Evolutionary conservation across 345 rosid species (phyloP), one percentile per base, ranked within the genome.

Genomic region (Aurinia saxatilis): DNA sequence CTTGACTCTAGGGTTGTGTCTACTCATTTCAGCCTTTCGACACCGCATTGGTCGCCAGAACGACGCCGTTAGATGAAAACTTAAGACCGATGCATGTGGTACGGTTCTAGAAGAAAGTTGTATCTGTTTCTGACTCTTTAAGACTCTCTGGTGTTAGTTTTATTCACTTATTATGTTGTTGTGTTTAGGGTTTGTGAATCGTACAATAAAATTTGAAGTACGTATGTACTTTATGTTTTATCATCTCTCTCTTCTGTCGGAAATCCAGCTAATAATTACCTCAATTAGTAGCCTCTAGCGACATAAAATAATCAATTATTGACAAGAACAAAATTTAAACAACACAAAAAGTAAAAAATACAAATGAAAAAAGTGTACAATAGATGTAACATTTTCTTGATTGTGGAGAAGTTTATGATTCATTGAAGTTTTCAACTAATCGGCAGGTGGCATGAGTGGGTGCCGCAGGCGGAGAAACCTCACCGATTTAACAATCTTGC

Each of bases 1-100:
- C 84, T 92, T 8, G 82, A 89, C 57, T 77, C 86, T 5, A 74
- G 91, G 65, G 85, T 87, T 18, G 78, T 82, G 44, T 84, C 97
- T 10, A 72, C 63, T 35, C 88, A 89, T 70, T 83, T 89, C 27
- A 92, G 98, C 74, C 95, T 78, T 19, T 69, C 77, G 18, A n/a
- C 50, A 36, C 97, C 98, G 2, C 78, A 77, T 12, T 89, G 98
- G 98, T 73, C 76, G 5, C 82, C 85, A 1, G 82, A 74, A 49
- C 72, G 80, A 50, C 78, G 81, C 41, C 65, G 68, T 48, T 75
- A 78, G 53, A 42, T 19, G 44, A 31, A 31, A 49, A 8, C 21
- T 1, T 6, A 2, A 45, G 12, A n/a, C 11, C 54, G 8, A 51
- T 51, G 53, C 13, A 33, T 33, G 36, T 10, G 42, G 53, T 51